Base-by-base conservation (phyloP, 2,329 filamentous ascomycete genomes). In the Cercospora janseana region DNA sequence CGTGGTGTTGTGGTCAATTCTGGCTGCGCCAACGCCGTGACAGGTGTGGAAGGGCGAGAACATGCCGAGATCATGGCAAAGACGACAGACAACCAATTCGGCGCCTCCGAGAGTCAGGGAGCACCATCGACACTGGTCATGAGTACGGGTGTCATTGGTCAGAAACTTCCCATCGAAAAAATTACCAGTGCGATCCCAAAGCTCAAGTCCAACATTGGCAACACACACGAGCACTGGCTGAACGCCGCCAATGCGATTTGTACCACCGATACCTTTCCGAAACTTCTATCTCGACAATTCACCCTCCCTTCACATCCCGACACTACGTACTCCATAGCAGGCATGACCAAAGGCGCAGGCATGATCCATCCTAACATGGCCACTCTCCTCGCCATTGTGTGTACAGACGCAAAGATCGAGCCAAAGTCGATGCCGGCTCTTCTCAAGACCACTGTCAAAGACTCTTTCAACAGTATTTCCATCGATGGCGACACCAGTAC, bases 281-380 rank as follows among this genome's bases (percentile, higher is more conserved):
- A 98, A 74, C 84, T 98, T 57, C 78, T 92, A 61, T 96, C 91
- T 15, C 83, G 80, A 60, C 82, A 83, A 10, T 98, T 97, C 72
- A 83, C 77, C 21, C 81, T 98, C 24, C 91, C 93, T 3, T 91
- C 87, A 1, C 87, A 87, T 3, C 82, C 87, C 0, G 77, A 77
- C 13, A 76, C 82, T 42, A 83, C 86, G 68, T 98, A 95, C 73
- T 79, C 81, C 61, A 86, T 98, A 42, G 90, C 88, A 9, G 93
- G 93, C 61, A 94, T 95, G 82, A 95, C 92, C 64, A 98, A 98
- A 75, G 93, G 93, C 50, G 93, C 93, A 4, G 93, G 93, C 65
- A 98, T 98, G 93, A 95, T 98, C 69, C 91, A 96, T 67, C 93
- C 93, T 40, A 97, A 98, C 75, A 95, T 98, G 91, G 93, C 90